These are phyloP conservation scores for Trichosporon asahii DNA, from an alignment of 1,284 basidiomycete species.

Conservation along the genomic window DNA sequence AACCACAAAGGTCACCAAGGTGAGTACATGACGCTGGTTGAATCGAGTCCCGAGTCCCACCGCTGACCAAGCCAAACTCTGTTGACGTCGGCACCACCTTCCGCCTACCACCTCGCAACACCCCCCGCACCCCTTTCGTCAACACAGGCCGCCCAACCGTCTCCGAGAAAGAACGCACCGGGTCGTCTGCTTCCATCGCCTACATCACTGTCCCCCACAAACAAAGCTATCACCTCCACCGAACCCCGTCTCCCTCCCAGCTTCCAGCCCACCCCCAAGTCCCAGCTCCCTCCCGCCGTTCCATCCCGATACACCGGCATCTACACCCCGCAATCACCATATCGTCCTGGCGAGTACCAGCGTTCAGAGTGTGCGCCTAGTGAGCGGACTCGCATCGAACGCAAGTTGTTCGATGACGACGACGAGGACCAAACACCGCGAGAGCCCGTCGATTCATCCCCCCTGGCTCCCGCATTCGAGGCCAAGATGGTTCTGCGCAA, in stretches of 20 bases:
- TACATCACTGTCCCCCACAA: slow-evolving; percentile 30
- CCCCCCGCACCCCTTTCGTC: background rate
- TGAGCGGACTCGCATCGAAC: slow-evolving; percentile 34
- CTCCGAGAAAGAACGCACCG: slow-evolving; percentile 25
- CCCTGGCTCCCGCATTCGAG: slow-evolving; percentile 42
- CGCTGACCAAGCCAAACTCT: slow-evolving; percentile 17
- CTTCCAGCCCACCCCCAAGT: slow-evolving; percentile 20
- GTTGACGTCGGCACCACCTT: slow-evolving; percentile 5
- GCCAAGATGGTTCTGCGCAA: slow-evolving; percentile 47
- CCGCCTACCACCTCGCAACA: background rate
- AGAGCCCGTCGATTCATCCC: slow-evolving; percentile 24
- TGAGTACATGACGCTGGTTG: background rate
- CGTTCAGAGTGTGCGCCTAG: slow-evolving; percentile 35
- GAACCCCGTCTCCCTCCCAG: slow-evolving; percentile 22
- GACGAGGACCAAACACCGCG: slow-evolving; percentile 17
- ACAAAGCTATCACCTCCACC: slow-evolving; percentile 16
- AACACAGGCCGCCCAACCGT: background rate
- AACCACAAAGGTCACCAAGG: background rate
- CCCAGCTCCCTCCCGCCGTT: slow-evolving; percentile 30
- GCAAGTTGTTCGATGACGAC: slow-evolving; percentile 38
- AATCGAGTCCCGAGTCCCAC: background rate
- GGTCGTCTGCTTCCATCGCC: slow-evolving; percentile 31
- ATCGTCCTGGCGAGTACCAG: slow-evolving; percentile 39
- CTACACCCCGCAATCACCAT: slow-evolving; percentile 33
- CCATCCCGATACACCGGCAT: slow-evolving; percentile 27